Percentiles rank a stretch among this genome's conserved stretches.
Conservation (phyloP, 139 green algal genomes). For the Mesotaenium endlicherianum region DNA sequence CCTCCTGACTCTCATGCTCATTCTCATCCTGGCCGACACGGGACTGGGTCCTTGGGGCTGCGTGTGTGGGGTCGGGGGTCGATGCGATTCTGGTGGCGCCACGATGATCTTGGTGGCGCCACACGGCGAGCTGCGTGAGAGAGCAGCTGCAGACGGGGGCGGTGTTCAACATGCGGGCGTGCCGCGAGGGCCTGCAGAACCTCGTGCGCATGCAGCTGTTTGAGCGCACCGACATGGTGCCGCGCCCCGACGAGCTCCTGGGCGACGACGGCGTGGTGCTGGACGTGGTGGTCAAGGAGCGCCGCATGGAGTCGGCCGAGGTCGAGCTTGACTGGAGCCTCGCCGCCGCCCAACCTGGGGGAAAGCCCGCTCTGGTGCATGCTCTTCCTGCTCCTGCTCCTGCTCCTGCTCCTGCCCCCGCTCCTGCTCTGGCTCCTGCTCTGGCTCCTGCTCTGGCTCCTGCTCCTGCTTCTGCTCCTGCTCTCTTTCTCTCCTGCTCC, state of each 20-base stretch:
- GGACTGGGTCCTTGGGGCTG: no score
- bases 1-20: no score
- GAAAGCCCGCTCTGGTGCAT: slow-evolving; percentile 54
- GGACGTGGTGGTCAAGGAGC: slow-evolving; percentile 74
- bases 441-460: not conserved
- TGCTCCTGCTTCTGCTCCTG: not conserved
- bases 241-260: slow-evolving; percentile 60
- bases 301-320: slow-evolving; percentile 59
- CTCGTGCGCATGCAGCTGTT: slow-evolving; percentile 76
- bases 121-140: no score
- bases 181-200: slow-evolving; percentile 69
- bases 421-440: slow-evolving; percentile 52
- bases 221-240: slow-evolving; percentile 74
- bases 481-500: not conserved
- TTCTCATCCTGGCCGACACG: no score
- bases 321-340: slow-evolving; percentile 67
- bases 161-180: slow-evolving; percentile 76
- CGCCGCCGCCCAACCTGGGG: slow-evolving; percentile 62
- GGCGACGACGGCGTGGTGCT: slow-evolving; percentile 67
- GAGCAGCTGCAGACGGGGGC: slow-evolving; percentile 18
- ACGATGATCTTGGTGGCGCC: no score
- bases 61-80: no score
- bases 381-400: not conserved
- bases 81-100: no score
- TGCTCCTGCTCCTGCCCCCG: not conserved